Evolutionary conservation across 306 rosid species (phyloP).

Genomic region (Vicia faba): DNA sequence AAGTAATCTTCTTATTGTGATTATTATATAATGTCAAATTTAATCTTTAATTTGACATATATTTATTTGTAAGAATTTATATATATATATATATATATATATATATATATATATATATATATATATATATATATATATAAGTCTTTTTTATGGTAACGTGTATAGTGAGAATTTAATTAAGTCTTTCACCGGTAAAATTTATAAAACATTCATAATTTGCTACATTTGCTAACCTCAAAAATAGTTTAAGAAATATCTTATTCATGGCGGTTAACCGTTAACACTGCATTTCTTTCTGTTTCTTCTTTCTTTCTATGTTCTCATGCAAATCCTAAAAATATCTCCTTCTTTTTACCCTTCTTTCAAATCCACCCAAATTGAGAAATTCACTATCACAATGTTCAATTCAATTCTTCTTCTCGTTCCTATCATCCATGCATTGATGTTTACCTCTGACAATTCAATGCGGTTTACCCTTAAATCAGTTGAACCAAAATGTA

Average conservation of each 20-base stretch:
- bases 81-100: no score
- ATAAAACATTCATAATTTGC: no score
- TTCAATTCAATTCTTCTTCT: constrained; percentile 27
- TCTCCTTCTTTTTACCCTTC: background rate
- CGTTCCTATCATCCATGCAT: constrained; percentile 23
- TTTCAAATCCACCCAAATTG: constrained; percentile 5
- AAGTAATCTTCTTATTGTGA: no score
- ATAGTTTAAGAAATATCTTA: background rate
- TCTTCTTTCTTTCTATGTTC: constrained; percentile 15
- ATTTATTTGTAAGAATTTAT: no score
- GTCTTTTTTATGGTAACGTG: no score
- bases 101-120: no score
- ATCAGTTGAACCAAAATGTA: constrained; percentile 64
- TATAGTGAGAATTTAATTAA: no score
- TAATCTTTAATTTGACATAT: no score
- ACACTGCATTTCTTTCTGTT: background rate
- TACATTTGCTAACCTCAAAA: no score
- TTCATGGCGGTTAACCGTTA: constrained; percentile 13
- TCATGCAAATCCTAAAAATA: constrained; percentile 26
- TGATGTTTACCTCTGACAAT: constrained; percentile 40
- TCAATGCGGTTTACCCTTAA: constrained; percentile 62
- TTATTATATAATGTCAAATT: no score
- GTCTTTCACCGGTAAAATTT: no score
- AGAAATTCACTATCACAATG: constrained; percentile 34
- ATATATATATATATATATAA: no score